Evolutionary conservation across 805 yeast species (phyloP), one percentile per base, ranked within the genome.

Genomic region (Yamadazyma takamatsuzukensis): DNA sequence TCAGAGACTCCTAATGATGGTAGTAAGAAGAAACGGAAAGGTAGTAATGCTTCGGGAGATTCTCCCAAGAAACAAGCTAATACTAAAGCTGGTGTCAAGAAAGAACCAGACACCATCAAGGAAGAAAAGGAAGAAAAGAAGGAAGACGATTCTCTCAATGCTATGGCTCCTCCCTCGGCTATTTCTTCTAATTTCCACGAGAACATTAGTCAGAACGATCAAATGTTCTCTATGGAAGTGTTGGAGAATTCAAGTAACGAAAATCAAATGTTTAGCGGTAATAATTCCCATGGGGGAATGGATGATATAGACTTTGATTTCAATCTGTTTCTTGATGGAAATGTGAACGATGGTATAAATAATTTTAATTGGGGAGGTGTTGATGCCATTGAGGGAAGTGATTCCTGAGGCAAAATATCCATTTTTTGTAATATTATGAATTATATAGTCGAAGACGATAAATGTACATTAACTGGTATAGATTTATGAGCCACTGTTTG

Each of bases 291-390:
- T 15, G 54, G 58, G n/a, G 51, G 56, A 12, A 49, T 64, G 22
- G 70, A 64, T 27, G 72, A 65, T 32, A 62, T 66, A 21, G 71
- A 64, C 39, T 66, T 67, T 45, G 70, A 64, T 39, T 65, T 65
- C 44, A 61, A 61, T 39, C 61, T 51, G 50, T 61, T 66, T 39
- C 55, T 67, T 44, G 70, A 62, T 29, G 57, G 61, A 3, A 49
- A 47, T 30, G 62, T 53, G 36, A 51, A 54, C 36, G 70, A 65
- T 34, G 51, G 59, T 6, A 59, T 64, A 18, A 44, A 47, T 16
- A 61, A 58, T 3, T 66, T 66, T 40, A 56, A 51, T 38, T 65
- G 72, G 72, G 63, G 62, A 6, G 58, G 54, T 30, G 64, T 55
- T 15, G 63, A 54, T 38, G 51, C 52, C 5, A 48, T 50, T 27